Evolutionary conservation across 148 eudicot species (phyloP).

Genomic region (Vaccinium myrtillus): DNA sequence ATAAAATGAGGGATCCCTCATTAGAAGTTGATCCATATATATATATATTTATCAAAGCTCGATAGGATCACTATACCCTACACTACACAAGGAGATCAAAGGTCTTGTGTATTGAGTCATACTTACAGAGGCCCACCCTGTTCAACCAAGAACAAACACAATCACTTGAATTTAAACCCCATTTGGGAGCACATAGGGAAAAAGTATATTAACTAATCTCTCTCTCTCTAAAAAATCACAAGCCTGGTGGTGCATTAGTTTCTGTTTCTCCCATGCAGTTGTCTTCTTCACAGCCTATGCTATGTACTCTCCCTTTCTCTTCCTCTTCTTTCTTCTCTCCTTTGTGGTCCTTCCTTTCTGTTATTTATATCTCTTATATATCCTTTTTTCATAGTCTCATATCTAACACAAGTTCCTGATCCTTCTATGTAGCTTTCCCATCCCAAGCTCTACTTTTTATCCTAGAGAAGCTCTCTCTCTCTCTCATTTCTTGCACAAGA

Average conservation of each 20-base stretch:
- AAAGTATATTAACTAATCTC: neutral
- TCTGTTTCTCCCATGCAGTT: constrained; percentile 36
- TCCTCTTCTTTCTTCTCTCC: neutral
- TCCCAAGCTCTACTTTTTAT: too few species aligned
- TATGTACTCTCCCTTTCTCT: constrained; percentile 28
- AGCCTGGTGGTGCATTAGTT: constrained; percentile 14
- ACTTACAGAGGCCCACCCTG: constrained; percentile 52
- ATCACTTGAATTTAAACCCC: constrained; percentile 49
- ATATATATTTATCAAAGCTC: too few species aligned
- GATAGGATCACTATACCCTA: neutral
- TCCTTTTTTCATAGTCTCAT: constrained; percentile 8
- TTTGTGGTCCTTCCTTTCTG: neutral
- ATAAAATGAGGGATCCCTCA: too few species aligned
- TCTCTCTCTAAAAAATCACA: neutral
- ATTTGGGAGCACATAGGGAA: neutral
- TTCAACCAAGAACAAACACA: constrained; percentile 45
- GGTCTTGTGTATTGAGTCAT: constrained; percentile 43
- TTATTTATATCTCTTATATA: neutral
- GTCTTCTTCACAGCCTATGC: constrained; percentile 47
- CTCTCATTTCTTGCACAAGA: neutral
- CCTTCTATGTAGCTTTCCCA: neutral
- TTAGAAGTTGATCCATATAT: too few species aligned
- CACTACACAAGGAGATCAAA: constrained; percentile 37
- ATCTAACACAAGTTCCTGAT: neutral
- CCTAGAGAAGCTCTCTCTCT: too few species aligned